phyloP scores from a whole-genome alignment of 164 flowering plant species.

The Vitis vinifera region ASM3070453v1 NC_081823.1:26817001-26817500 shows the following conservation, averaged over 20 bases:
- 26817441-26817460: too few relatives aligned
- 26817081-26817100: not conserved
- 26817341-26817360: too few relatives aligned
- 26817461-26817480: too few relatives aligned
- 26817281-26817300: constrained; percentile 85
- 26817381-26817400: too few relatives aligned
- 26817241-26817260: constrained; percentile 80
- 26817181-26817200: constrained; percentile 68
- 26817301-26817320: constrained; percentile 44
- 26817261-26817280: constrained; percentile 81
- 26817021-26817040: too few relatives aligned
- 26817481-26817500: too few relatives aligned
- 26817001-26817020: too few relatives aligned
- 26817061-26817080: too few relatives aligned
- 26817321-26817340: not conserved
- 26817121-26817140: not conserved
- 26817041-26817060: too few relatives aligned
- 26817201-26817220: constrained; percentile 81
- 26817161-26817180: not conserved
- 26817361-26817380: too few relatives aligned
- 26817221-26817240: constrained; percentile 83
- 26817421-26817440: too few relatives aligned
- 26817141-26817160: not conserved
- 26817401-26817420: too few relatives aligned
- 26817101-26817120: not conserved